Conservation (phyloP, 805 yeast species). For the Yarrowia divulgata region DNA sequence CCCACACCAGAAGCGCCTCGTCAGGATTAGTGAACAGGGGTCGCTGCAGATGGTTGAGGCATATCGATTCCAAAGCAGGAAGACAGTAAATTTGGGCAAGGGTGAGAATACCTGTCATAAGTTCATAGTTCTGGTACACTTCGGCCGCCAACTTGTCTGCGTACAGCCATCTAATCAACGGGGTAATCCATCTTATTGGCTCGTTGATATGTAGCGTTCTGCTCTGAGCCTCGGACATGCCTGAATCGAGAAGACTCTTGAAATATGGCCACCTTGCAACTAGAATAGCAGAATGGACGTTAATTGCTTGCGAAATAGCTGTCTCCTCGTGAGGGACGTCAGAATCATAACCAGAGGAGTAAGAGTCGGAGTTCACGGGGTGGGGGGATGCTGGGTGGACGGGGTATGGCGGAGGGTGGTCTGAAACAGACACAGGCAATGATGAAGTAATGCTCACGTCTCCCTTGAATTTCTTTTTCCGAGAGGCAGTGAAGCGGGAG, state of each 20-base stretch:
- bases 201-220: slow-evolving; percentile 18
- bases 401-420: slow-evolving; percentile 5
- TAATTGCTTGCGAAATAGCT: not conserved
- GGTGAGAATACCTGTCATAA: slow-evolving; percentile 2
- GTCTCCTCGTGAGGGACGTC: not conserved
- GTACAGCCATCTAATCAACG: slow-evolving; percentile 4
- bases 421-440: not conserved
- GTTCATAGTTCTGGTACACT: slow-evolving; percentile 4
- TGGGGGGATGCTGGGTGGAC: slow-evolving; percentile 1
- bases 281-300: slow-evolving; percentile 6
- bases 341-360: slow-evolving; percentile 6
- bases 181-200: slow-evolving; percentile 6
- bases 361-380: slow-evolving; percentile 5
- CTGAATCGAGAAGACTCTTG: slow-evolving; percentile 16
- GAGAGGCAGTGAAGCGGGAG: not conserved
- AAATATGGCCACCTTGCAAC: slow-evolving; percentile 16
- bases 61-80: not conserved
- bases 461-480: slow-evolving; percentile 8
- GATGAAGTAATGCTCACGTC: slow-evolving; percentile 2
- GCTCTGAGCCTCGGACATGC: slow-evolving; percentile 23
- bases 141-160: not conserved
- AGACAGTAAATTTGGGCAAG: slow-evolving; percentile 18
- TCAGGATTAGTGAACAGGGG: slow-evolving; percentile 1
- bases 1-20: slow-evolving; percentile 23
- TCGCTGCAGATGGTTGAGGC: not conserved